A percentile compares a stretch with the other conserved stretches of the same genome.
These are phyloP conservation scores for Holtermannia corniformis DNA, from an alignment of 768 basidiomycete species.

Conservation along the genomic window DNA sequence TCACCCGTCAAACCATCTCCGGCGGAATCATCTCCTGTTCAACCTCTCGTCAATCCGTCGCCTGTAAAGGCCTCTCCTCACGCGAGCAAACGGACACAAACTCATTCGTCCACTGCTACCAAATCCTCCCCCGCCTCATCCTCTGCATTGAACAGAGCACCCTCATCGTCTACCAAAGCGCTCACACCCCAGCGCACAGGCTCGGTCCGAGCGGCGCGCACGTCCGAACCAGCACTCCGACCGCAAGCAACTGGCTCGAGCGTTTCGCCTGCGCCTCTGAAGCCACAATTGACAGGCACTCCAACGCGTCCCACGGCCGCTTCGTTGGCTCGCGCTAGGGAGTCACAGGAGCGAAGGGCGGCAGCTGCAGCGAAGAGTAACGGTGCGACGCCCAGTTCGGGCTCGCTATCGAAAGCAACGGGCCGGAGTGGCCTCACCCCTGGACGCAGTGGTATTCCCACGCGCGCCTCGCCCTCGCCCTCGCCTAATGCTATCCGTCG, in stretches of 20 bases:
- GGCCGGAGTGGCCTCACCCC: too few species aligned
- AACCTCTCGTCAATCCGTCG: too few species aligned
- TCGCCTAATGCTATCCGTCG: background rate
- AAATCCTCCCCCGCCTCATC: background rate
- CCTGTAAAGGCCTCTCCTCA: too few species aligned
- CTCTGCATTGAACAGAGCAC: background rate
- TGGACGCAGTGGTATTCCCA: too few species aligned
- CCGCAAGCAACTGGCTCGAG: background rate
- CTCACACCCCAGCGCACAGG: background rate
- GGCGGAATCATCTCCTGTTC: too few species aligned
- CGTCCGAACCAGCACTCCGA: background rate
- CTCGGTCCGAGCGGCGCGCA: too few species aligned
- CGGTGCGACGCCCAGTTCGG: too few species aligned
- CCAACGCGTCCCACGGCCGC: background rate
- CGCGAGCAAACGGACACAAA: background rate
- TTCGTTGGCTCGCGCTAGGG: background rate
- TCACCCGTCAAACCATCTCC: too few species aligned
- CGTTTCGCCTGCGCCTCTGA: background rate
- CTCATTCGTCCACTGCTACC: background rate
- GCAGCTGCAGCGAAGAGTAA: background rate
- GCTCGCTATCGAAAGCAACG: too few species aligned
- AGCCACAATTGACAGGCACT: background rate
- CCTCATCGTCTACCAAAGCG: background rate
- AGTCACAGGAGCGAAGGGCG: background rate
- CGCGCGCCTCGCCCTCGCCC: too few species aligned